Percentiles rank a stretch among this genome's conserved stretches.
Conservation (phyloP, 768 basidiomycete species). For the Leccinum sublutescens region DNA sequence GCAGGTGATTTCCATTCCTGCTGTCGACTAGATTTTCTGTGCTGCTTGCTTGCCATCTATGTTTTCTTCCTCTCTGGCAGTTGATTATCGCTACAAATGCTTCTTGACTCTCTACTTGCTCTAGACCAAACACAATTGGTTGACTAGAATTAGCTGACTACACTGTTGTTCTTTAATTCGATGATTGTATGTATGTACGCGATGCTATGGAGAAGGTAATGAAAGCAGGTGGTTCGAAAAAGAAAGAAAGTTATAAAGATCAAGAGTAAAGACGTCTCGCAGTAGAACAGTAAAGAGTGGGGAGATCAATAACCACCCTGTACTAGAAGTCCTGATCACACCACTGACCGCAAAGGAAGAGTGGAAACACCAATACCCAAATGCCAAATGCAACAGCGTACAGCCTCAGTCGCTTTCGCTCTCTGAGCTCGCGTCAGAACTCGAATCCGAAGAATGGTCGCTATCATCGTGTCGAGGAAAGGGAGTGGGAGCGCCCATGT, state of each 20-base stretch:
- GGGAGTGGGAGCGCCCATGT: slow-evolving; percentile 34
- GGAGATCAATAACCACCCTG: slow-evolving; percentile 13
- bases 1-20: slow-evolving; percentile 14
- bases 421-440: slow-evolving; percentile 77
- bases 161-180: slow-evolving; percentile 44
- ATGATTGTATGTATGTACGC: slow-evolving; percentile 42
- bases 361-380: slow-evolving; percentile 15
- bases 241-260: slow-evolving; percentile 36
- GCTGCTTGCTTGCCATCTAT: slow-evolving; percentile 6
- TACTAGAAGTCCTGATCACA: slow-evolving; percentile 27
- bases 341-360: slow-evolving; percentile 11
- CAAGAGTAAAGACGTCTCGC: slow-evolving; percentile 29
- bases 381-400: slow-evolving; percentile 12
- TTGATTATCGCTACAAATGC: slow-evolving; percentile 17
- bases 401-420: slow-evolving; percentile 73
- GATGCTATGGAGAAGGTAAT: slow-evolving; percentile 30
- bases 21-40: not conserved
- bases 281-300: slow-evolving; percentile 26
- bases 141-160: slow-evolving; percentile 48
- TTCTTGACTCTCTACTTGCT: slow-evolving; percentile 22
- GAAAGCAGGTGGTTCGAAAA: slow-evolving; percentile 26
- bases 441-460: slow-evolving; percentile 78
- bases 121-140: slow-evolving; percentile 20
- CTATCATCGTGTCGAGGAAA: slow-evolving; percentile 46
- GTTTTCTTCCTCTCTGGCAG: not conserved